These are phyloP conservation scores for Funneliformis caledonium DNA, from an alignment of 371 early-diverging fungal species.

Conservation along the genomic window DNA sequence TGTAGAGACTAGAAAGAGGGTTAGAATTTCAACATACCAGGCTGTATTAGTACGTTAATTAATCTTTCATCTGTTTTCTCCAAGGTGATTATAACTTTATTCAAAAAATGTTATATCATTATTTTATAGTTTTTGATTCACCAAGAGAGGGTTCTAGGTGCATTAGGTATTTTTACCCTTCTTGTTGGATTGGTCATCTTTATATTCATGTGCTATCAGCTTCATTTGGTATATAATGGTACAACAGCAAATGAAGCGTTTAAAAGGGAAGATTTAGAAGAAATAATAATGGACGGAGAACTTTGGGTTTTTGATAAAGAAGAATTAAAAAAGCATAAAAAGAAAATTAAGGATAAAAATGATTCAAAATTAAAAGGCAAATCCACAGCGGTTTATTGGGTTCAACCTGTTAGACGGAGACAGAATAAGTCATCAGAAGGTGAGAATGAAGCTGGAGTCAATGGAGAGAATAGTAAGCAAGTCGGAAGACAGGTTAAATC, in stretches of 20 bases:
- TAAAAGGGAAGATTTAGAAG: conserved; percentile 77
- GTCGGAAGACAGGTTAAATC: conserved; percentile 49
- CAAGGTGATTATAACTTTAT: neutral
- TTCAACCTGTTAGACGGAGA: conserved; percentile 37
- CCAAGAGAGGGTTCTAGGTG: conserved; percentile 61
- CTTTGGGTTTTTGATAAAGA: conserved; percentile 48
- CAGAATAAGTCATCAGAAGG: conserved; percentile 33
- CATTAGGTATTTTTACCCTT: conserved; percentile 64
- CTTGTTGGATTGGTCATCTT: conserved; percentile 65
- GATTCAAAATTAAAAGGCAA: conserved; percentile 38
- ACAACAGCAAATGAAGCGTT: conserved; percentile 78
- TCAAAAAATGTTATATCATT: neutral
- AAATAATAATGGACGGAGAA: conserved; percentile 67
- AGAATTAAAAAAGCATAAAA: conserved; percentile 20
- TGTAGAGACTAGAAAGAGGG: conserved; percentile 47
- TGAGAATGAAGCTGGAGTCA: neutral
- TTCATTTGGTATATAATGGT: conserved; percentile 66
- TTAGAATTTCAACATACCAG: conserved; percentile 48
- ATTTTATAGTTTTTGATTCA: conserved; percentile 60
- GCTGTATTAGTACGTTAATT: conserved; percentile 52
- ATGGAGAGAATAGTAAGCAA: neutral
- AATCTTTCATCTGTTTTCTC: neutral
- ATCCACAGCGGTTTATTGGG: conserved; percentile 36
- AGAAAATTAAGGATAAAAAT: conserved; percentile 6
- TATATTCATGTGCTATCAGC: conserved; percentile 66